Base-by-base conservation (phyloP, 768 basidiomycete species). In the Psilocybe subaeruginosa region DNA sequence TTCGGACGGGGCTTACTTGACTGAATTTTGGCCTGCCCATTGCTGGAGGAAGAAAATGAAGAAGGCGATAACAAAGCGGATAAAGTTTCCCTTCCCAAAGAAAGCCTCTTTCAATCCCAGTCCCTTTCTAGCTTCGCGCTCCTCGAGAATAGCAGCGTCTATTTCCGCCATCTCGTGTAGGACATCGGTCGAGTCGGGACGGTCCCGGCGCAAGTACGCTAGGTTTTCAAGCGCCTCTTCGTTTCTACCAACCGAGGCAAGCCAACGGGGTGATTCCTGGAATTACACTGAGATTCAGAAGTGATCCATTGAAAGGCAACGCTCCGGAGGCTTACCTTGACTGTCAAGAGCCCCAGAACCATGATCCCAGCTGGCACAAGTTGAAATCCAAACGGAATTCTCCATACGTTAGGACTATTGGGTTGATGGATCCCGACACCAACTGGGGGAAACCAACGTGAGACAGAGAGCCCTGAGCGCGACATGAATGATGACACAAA, bases 11-110 rank as follows among this genome's bases (percentile, higher is more conserved):
- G 63, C 78, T 35, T 60, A 83, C 80, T 77, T 78, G 64, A 94
- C 89, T 0, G 89, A 88, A 74, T 95, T 92, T 71, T 94, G 93
- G 1, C 93, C 93, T 51, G 84, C 82, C 88, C 88, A 93, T 70
- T 94, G 91, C 66, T 94, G 93, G 7, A 93, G 76, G 61, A 90
- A 70, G 78, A 93, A 93, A 62, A 93, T 91, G 29, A 82, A 73
- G 65, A 92, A 87, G 1, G 93, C 93, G 67, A 95, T 93, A n/a
- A 89, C 76, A 77, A 95, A 95, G 23, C 94, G 88, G 61, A 88
- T 77, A 49, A 86, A 82, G 75, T 94, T 94, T 50, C 94, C 93
- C 70, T 90, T 91, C 17, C 89, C 89, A 41, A 91, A 77, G 76
- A 93, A 90, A 2, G 90, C 90, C 66, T 92, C 88, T 65, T 79